Evolutionary conservation across 164 flowering plant species (phyloP).

Genomic region (Tetracentron sinense): DNA sequence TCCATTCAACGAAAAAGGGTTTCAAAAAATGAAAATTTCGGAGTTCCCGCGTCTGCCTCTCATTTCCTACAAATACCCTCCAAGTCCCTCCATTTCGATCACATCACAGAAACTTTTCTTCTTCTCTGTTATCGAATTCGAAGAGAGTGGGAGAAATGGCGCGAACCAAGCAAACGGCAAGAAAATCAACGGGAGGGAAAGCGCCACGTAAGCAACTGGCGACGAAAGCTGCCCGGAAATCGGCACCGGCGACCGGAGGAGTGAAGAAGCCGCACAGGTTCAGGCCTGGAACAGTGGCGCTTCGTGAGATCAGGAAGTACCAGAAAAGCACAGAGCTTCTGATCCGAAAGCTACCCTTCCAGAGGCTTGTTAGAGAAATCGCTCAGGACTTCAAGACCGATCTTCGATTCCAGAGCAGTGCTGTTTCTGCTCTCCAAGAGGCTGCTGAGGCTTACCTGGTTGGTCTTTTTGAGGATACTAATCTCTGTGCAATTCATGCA

Average conservation of each 20-base stretch:
- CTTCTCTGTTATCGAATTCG: too few species aligned
- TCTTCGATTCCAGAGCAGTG: slow-evolving; percentile 19
- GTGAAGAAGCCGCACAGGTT: slow-evolving; percentile 4
- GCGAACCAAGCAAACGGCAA: slow-evolving; percentile 15
- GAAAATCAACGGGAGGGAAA: slow-evolving; percentile 18
- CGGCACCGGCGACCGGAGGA: slow-evolving; percentile 20
- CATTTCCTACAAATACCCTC: background rate
- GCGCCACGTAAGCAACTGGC: slow-evolving; percentile 23
- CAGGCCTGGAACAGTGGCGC: slow-evolving; percentile 3
- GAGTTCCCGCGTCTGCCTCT: background rate
- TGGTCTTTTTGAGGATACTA: background rate
- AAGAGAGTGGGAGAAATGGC: slow-evolving; percentile 1
- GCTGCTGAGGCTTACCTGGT: slow-evolving; percentile 2
- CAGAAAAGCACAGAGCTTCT: slow-evolving; percentile 18
- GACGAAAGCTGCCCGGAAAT: background rate
- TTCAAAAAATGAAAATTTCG: too few species aligned
- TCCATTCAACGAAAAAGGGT: too few species aligned
- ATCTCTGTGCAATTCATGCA: slow-evolving; percentile 14
- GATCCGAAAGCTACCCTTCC: slow-evolving; percentile 9
- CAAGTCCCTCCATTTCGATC: background rate
- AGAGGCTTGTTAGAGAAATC: slow-evolving; percentile 26
- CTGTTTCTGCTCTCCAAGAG: slow-evolving; percentile 16
- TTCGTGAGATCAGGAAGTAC: slow-evolving; percentile 24
- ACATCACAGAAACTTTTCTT: too few species aligned
- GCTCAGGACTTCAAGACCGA: slow-evolving; percentile 18